Percentiles rank a stretch among this genome's conserved stretches.
Conservation (phyloP, 352 stramenopile genomes). For the Pythium volutum region DNA sequence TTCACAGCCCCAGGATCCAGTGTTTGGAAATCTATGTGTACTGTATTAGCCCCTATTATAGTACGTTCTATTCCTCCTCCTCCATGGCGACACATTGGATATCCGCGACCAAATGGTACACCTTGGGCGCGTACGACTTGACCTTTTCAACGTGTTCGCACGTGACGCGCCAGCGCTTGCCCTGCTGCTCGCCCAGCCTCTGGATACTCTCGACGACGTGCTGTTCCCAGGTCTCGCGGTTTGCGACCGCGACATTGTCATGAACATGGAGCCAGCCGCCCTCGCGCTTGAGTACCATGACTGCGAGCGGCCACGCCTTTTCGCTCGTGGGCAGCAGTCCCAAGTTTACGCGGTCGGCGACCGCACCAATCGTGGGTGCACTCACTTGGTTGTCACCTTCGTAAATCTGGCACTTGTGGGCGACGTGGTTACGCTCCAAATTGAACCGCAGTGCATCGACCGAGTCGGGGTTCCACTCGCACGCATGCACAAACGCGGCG, state of each 20-base stretch:
- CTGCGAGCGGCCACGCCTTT: constrained; percentile 91
- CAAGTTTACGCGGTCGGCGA: constrained; percentile 93
- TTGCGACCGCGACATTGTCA: constrained; percentile 90
- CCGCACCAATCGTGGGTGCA: constrained; percentile 57
- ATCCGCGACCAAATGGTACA: constrained; percentile 89
- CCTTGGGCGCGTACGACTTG: constrained; percentile 91
- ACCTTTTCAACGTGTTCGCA: constrained; percentile 88
- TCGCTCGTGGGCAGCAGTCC: constrained; percentile 93
- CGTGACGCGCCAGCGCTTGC: constrained; percentile 69
- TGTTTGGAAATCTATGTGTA: no score
- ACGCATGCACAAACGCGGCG: constrained; percentile 89
- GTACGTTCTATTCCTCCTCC: constrained; percentile 3
- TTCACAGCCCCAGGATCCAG: no score
- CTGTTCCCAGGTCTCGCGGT: constrained; percentile 78
- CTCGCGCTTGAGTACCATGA: constrained; percentile 85
- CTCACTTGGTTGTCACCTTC: constrained; percentile 89
- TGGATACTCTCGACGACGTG: constrained; percentile 52
- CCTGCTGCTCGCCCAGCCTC: constrained; percentile 39
- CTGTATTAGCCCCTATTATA: neutral
- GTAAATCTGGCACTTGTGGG: constrained; percentile 71
- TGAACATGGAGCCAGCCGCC: constrained; percentile 96
- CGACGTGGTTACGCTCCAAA: constrained; percentile 89
- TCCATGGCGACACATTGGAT: constrained; percentile 27
- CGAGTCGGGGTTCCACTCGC: constrained; percentile 96
- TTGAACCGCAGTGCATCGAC: constrained; percentile 90